Conservation (phyloP, 2,329 filamentous ascomycete species). For the Talaromyces sp. region DNA sequence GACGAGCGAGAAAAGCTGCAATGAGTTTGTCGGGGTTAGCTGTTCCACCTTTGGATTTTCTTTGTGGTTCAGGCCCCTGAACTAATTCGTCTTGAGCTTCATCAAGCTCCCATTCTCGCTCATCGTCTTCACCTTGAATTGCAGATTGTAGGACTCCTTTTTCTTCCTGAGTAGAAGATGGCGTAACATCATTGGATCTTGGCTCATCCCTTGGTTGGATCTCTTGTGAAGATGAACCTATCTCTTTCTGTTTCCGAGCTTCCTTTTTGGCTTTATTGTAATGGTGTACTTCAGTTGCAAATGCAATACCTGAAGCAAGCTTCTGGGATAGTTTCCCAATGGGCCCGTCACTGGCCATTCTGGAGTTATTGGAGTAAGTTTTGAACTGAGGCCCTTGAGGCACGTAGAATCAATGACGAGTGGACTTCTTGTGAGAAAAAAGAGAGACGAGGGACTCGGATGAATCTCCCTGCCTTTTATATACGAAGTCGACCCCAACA, state of each 20-base stretch:
- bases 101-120: constrained; percentile 15
- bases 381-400: neutral
- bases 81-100: constrained; percentile 15
- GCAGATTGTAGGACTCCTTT: no score
- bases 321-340: neutral
- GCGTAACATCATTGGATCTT: neutral
- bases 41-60: constrained; percentile 6
- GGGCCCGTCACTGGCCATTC: neutral
- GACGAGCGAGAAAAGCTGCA: constrained; percentile 12
- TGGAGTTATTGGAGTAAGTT: neutral
- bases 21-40: constrained; percentile 16
- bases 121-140: neutral
- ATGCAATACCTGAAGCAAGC: constrained; percentile 8
- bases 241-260: neutral
- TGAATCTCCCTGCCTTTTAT: neutral
- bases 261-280: constrained; percentile 14
- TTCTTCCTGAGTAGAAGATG: neutral
- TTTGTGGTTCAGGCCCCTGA: constrained; percentile 3
- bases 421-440: neutral
- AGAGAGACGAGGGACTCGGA: fast-evolving
- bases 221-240: neutral
- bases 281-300: constrained; percentile 6
- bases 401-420: neutral
- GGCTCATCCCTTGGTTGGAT: neutral
- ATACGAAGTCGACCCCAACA: neutral